Evolutionary conservation across 805 yeast genomes (phyloP), one percentile per base, ranked within the genome.

Genomic region (Saturnispora serradocipensis): DNA sequence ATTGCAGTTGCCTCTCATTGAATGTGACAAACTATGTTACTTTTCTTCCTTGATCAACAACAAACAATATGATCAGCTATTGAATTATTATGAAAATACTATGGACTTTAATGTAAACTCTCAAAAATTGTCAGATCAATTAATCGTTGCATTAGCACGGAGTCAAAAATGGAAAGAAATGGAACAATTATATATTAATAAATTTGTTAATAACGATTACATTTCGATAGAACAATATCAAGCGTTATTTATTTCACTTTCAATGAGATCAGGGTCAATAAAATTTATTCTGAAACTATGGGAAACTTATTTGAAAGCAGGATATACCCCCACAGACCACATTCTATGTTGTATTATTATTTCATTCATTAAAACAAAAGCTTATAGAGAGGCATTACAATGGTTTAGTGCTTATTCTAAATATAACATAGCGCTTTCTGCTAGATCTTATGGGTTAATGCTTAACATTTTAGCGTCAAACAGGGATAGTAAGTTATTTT

Each of bases 181-280:
- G 53, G 84, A 80, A 61, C 57, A 65, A 11, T 76, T 76, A 46
- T 84, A 84, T 61, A 83, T 81, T 58, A 72, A 69, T 22, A 69
- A 77, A 62, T 77, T 78, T 58, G 80, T 77, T 1, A 63, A 69
- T n/a, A 81, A 79, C 1, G 68, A 75, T 42, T 64, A 77, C 25
- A 86, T 86, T 1, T 72, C 73, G 46, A 43, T 50, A 18, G 43
- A 46, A 5, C 87, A 84, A 57, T 85, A 84, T 61, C 71, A 76
- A 3, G 74, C 80, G 16, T 80, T 83, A 11, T 81, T 86, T 76
- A 66, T 70, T 49, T 80, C 85, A 0, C 66, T 86, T 54, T 81
- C 86, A 69, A 34, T 82, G 78, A 9, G 80, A 77, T 43, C 58
- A 2, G 56, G 65, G 59, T 40, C 72, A 63, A 39, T 75, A 72